Evolutionary conservation across 2,329 filamentous ascomycete genomes (phyloP).

Genomic region (Scytalidium sp.): DNA sequence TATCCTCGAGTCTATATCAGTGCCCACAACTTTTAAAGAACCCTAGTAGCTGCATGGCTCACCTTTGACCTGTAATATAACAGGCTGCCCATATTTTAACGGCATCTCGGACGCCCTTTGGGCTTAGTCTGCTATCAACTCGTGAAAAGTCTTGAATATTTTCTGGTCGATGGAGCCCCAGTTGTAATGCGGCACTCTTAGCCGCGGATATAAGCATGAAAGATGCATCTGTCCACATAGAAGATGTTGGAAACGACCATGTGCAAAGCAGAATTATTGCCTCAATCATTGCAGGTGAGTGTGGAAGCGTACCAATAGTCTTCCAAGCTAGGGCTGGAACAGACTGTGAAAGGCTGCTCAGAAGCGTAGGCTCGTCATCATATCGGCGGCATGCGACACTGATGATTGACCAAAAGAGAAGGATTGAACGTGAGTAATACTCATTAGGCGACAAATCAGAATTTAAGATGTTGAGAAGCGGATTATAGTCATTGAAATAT

Average conservation of each 20-base stretch:
- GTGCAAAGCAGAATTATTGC: slow-evolving; percentile 15
- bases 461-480: slow-evolving; percentile 10
- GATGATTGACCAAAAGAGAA: slow-evolving; percentile 15
- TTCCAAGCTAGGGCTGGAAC: slow-evolving; percentile 11
- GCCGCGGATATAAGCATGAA: slow-evolving; percentile 18
- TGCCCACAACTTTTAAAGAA: no score
- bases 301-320: slow-evolving; percentile 2
- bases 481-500: slow-evolving; percentile 13
- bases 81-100: slow-evolving; percentile 11
- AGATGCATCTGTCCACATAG: slow-evolving; percentile 16
- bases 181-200: slow-evolving; percentile 17
- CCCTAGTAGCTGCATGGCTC: no score
- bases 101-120: background rate
- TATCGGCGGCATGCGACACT: slow-evolving; percentile 12
- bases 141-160: slow-evolving; percentile 17
- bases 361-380: slow-evolving; percentile 7
- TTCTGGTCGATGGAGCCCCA: slow-evolving; percentile 18
- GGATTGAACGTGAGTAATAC: slow-evolving; percentile 6
- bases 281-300: slow-evolving; percentile 10
- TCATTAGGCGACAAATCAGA: slow-evolving; percentile 9
- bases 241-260: slow-evolving; percentile 21
- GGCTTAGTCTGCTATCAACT: background rate
- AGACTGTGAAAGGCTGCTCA: slow-evolving; percentile 5
- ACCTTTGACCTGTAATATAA: slow-evolving; percentile 9
- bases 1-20: background rate